phyloP scores from a whole-genome alignment of 2,329 filamentous ascomycete species.

The Aspergillus sp. region DNA sequence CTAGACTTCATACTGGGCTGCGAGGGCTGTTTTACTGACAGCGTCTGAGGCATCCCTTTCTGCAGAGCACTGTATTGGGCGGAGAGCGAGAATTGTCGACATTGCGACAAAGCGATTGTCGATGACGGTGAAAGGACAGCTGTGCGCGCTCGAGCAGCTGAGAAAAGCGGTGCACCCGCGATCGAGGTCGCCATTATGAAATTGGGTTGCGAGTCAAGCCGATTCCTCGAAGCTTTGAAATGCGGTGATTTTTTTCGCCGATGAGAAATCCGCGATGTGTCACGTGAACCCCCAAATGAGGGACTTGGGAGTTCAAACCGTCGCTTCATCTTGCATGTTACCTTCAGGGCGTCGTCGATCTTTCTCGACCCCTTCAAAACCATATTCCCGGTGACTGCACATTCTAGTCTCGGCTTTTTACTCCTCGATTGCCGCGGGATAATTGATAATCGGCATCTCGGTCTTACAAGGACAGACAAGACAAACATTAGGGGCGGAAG shows the following conservation, averaged over 20 bases:
- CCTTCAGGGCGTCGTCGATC: conserved; percentile 5
- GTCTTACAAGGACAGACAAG: background rate
- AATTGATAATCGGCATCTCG: background rate
- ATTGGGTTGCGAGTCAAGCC: background rate
- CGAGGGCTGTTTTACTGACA: conserved; percentile 29
- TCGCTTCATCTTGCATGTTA: background rate
- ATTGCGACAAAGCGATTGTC: conserved; percentile 24
- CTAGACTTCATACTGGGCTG: conserved; percentile 42
- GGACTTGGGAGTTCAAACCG: background rate
- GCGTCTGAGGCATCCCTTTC: conserved; percentile 19
- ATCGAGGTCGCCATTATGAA: conserved; percentile 35
- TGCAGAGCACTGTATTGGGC: conserved; percentile 18
- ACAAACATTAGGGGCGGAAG: background rate
- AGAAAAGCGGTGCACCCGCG: conserved; percentile 23
- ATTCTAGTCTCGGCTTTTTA: background rate
- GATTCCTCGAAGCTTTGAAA: conserved; percentile 11
- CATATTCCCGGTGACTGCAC: background rate
- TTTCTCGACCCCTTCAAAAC: background rate
- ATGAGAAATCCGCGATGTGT: conserved; percentile 6
- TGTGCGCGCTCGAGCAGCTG: conserved; percentile 17
- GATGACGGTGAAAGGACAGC: conserved; percentile 15
- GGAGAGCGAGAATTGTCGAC: conserved; percentile 37
- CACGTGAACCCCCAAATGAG: conserved; percentile 10
- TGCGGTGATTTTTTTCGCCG: conserved; percentile 4
- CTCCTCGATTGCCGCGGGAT: background rate